phyloP scores from a whole-genome alignment of 257 asterid species.

The Leptodermis oblonga region DNA sequence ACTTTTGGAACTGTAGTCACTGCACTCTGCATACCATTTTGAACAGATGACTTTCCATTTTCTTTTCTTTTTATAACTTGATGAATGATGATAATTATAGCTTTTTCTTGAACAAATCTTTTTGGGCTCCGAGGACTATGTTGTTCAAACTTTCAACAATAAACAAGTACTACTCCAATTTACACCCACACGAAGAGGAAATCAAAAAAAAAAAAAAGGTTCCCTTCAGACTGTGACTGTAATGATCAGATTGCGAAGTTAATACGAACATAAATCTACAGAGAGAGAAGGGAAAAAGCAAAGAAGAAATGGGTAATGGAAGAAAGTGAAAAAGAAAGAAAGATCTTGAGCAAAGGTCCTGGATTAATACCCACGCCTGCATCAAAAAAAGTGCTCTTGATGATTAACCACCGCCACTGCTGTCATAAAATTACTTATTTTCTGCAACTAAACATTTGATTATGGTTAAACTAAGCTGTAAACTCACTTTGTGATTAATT shows the following conservation, averaged over 20 bases:
- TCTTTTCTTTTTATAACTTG: background rate
- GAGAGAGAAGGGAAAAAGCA: slow-evolving; percentile 14
- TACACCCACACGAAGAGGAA: slow-evolving; percentile 1
- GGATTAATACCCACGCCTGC: slow-evolving; percentile 90
- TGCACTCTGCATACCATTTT: slow-evolving; percentile 20
- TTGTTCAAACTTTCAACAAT: slow-evolving; percentile 14
- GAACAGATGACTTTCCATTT: slow-evolving; percentile 14
- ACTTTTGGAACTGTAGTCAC: slow-evolving; percentile 29
- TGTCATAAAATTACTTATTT: slow-evolving; percentile 15
- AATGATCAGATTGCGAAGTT: slow-evolving; percentile 22
- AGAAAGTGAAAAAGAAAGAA: slow-evolving; percentile 45
- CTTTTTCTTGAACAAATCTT: slow-evolving; percentile 4
- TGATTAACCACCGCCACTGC: slow-evolving; percentile 66
- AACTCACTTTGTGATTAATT: background rate
- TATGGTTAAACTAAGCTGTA: background rate
- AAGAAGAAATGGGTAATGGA: slow-evolving; percentile 16
- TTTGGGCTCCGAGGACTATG: slow-evolving; percentile 11
- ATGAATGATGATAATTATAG: background rate
- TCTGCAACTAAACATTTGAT: background rate
- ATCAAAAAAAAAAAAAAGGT: no score
- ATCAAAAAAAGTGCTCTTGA: slow-evolving; percentile 52
- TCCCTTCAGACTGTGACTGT: background rate
- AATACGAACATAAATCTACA: slow-evolving; percentile 24
- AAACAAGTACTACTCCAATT: no score
- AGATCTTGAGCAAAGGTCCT: slow-evolving; percentile 44